phyloP scores from a whole-genome alignment of 2,329 filamentous ascomycete species.

The Colletotrichum nymphaeae region DNA sequence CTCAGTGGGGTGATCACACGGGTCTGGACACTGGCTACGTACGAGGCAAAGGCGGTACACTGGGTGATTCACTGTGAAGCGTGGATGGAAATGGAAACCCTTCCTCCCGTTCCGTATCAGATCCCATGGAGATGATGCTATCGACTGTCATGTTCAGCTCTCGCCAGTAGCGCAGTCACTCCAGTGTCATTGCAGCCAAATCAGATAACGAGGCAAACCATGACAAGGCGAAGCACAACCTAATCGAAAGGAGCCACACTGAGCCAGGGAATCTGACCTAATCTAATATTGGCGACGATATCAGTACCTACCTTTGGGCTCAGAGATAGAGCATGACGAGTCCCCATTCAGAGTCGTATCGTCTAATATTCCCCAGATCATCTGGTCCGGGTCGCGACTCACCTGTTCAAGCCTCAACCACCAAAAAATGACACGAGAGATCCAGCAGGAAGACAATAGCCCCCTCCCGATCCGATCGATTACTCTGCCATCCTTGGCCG shows the following conservation, averaged over 20 bases:
- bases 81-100: neutral
- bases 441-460: slow-evolving; percentile 5
- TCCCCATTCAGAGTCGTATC: slow-evolving; percentile 25
- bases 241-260: slow-evolving; percentile 5
- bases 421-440: slow-evolving; percentile 9
- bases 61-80: neutral
- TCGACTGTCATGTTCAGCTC: slow-evolving; percentile 13
- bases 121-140: neutral
- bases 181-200: slow-evolving; percentile 10
- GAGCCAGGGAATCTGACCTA: neutral
- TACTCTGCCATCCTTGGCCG: neutral
- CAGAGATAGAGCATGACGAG: slow-evolving; percentile 24
- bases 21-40: slow-evolving; percentile 4
- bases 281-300: neutral
- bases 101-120: neutral
- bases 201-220: slow-evolving; percentile 13
- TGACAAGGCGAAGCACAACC: slow-evolving; percentile 2
- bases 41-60: slow-evolving; percentile 5
- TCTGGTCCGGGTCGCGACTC: slow-evolving; percentile 8
- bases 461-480: slow-evolving; percentile 32
- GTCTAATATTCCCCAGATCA: slow-evolving; percentile 27
- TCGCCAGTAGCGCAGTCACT: neutral
- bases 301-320: slow-evolving; percentile 4
- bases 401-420: neutral
- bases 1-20: slow-evolving; percentile 27